phyloP scores from a whole-genome alignment of 177 flowering plant species.

The Vitis hybrid region DNA sequence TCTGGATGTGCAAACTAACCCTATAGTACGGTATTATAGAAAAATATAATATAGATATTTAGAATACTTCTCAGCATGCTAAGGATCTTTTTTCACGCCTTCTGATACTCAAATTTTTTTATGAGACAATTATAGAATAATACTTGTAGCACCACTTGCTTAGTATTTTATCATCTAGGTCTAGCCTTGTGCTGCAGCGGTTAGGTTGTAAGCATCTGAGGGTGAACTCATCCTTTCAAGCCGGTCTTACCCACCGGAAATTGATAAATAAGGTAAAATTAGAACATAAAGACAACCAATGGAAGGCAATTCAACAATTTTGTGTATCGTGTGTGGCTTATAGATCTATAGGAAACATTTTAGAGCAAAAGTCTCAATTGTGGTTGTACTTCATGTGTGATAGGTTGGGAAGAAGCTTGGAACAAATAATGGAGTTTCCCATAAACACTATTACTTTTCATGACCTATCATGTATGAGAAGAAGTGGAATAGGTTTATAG shows the following conservation, averaged over 20 bases:
- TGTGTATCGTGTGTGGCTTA: conserved; percentile 1
- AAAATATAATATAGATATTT: background rate
- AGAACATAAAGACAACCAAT: conserved; percentile 13
- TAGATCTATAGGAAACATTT: conserved; percentile 1
- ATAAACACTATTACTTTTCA: background rate
- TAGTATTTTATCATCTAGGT: conserved; percentile 11
- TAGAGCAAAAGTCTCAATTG: background rate
- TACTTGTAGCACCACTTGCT: background rate
- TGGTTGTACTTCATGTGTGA: background rate
- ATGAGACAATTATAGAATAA: background rate
- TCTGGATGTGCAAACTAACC: conserved; percentile 4
- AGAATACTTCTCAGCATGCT: conserved; percentile 5
- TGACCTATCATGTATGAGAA: background rate
- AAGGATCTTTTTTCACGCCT: background rate
- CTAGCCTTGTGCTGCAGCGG: conserved; percentile 17
- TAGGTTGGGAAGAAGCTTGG: background rate
- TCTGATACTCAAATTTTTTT: background rate
- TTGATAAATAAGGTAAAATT: background rate
- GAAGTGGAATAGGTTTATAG: background rate
- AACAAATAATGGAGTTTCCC: background rate
- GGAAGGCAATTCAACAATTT: conserved; percentile 15
- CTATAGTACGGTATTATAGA: background rate
- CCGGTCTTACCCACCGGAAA: conserved; percentile 8
- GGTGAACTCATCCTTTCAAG: conserved; percentile 16
- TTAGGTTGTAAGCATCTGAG: conserved; percentile 30